Evolutionary conservation across 495 filamentous ascomycete genomes (phyloP).

Genomic region (Amorphotheca resinae): DNA sequence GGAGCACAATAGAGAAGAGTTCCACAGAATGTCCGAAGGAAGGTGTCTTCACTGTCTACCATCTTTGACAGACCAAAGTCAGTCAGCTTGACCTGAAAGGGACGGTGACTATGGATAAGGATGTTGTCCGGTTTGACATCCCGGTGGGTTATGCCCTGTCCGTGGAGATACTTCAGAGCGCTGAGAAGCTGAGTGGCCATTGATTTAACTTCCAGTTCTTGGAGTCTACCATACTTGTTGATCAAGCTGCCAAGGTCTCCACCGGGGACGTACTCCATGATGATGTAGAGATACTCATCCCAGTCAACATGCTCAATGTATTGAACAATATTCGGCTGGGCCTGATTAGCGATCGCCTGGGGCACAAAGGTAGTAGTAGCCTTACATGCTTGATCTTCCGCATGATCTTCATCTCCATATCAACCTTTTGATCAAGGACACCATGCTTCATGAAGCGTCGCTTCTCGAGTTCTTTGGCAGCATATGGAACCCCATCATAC

Average conservation of each 20-base stretch:
- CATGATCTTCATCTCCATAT: slow-evolving; percentile 95
- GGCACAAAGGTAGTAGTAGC: slow-evolving; percentile 2
- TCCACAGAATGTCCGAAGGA: slow-evolving; percentile 91
- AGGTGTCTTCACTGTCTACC: slow-evolving; percentile 73
- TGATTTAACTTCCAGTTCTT: slow-evolving; percentile 51
- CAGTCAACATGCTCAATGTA: slow-evolving; percentile 79
- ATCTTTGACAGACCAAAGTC: slow-evolving; percentile 96
- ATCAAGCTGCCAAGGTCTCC: slow-evolving; percentile 77
- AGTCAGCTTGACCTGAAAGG: slow-evolving; percentile 76
- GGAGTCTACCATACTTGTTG: slow-evolving; percentile 41
- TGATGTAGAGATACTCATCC: slow-evolving; percentile 69
- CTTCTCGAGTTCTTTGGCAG: slow-evolving; percentile 88
- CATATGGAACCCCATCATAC: slow-evolving; percentile 65
- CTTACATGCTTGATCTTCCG: slow-evolving; percentile 68
- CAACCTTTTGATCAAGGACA: slow-evolving; percentile 68
- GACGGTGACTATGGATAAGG: slow-evolving; percentile 57
- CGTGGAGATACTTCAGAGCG: slow-evolving; percentile 79
- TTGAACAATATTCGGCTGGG: slow-evolving; percentile 75
- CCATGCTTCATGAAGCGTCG: slow-evolving; percentile 80
- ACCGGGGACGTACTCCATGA: slow-evolving; percentile 85
- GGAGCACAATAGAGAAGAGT: slow-evolving; percentile 93
- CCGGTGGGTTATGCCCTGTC: slow-evolving; percentile 79
- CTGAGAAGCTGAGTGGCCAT: slow-evolving; percentile 68
- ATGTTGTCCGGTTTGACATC: slow-evolving; percentile 99
- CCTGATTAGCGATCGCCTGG: slow-evolving; percentile 13